Base-by-base conservation (phyloP, 495 filamentous ascomycete genomes). In the Xanthoparmelia taractica region DNA sequence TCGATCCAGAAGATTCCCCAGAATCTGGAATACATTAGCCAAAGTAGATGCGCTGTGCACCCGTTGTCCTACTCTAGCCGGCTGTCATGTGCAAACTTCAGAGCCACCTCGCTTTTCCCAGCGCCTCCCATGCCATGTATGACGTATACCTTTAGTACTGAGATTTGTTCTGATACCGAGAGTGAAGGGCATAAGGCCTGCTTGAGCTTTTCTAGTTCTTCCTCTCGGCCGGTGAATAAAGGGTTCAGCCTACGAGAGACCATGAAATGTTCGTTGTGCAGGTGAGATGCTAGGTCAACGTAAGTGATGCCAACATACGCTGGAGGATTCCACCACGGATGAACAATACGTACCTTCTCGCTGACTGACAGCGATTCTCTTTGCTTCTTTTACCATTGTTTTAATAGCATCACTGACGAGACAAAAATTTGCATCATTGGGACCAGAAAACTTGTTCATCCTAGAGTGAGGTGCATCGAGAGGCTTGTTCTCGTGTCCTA, bases 1-100 rank as follows among this genome's bases (percentile, higher is more conserved):
- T 48, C 45, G 23, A 48, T 48, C 45, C 45, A 48, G 10, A 48
- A 48, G 20, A 48, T 48, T 25, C 45, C 45, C 45, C 45, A 48
- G 45, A 48, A 48, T 25, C 45, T 48, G 45, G 5, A 23, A 25
- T 7, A 11, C 20, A 10, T 48, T 25, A 48, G 45, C n/a, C 45
- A 48, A 10, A 23, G n/a, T 48, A 12, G 4, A 48, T 11, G 8
- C 23, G n/a, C 10, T 6, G 45, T 25, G 45, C 45, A 48, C 20
- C n/a, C 2, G 7, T 25, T 23, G 2, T 48, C 45, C 8, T 48
- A 48, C 45, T 48, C 10, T 48, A 7, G 45, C n/a, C 45, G 45
- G n/a, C 12, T 23, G n/a, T 48, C 45, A 48, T 48, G 45, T 12
- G 45, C 45, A 25, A 48, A 25, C 25, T 25, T 48, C 23, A 48